These are phyloP conservation scores for Rhizophagus prolifer DNA, from an alignment of 192 early-diverging fungal species.

Conservation along the genomic window DNA sequence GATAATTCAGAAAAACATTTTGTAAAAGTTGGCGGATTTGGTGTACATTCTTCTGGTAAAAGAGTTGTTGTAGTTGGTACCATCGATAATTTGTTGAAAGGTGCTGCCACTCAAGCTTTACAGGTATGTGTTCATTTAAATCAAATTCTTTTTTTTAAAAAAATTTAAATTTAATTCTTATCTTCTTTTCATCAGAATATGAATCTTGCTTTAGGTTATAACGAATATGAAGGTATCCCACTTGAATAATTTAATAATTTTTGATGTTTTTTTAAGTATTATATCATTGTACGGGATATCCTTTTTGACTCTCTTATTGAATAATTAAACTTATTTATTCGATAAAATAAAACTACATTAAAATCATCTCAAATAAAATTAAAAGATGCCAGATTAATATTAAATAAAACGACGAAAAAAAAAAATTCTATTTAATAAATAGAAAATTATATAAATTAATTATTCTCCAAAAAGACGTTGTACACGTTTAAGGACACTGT, in stretches of 20 bases:
- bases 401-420: neutral
- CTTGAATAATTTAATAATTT: slow-evolving; percentile 35
- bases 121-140: slow-evolving; percentile 51
- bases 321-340: too few species aligned
- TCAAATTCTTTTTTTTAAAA: neutral
- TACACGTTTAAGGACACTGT: slow-evolving; percentile 83
- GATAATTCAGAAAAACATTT: slow-evolving; percentile 89
- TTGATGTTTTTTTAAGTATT: too few species aligned
- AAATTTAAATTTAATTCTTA: neutral
- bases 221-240: slow-evolving; percentile 92
- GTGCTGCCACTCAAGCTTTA: slow-evolving; percentile 97
- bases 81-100: slow-evolving; percentile 97
- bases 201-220: slow-evolving; percentile 87
- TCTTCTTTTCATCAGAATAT: slow-evolving; percentile 64
- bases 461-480: slow-evolving; percentile 81
- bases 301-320: too few species aligned
- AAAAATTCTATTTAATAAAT: neutral
- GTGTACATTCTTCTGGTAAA: slow-evolving; percentile 72
- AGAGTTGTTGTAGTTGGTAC: slow-evolving; percentile 89
- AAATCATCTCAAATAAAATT: too few species aligned
- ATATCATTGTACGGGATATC: too few species aligned
- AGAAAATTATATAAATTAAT: neutral
- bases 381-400: too few species aligned
- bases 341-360: too few species aligned
- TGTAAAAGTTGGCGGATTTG: slow-evolving; percentile 91